phyloP scores from a whole-genome alignment of 2,329 filamentous ascomycete genomes.

The Neofusicoccum laricinum region DNA sequence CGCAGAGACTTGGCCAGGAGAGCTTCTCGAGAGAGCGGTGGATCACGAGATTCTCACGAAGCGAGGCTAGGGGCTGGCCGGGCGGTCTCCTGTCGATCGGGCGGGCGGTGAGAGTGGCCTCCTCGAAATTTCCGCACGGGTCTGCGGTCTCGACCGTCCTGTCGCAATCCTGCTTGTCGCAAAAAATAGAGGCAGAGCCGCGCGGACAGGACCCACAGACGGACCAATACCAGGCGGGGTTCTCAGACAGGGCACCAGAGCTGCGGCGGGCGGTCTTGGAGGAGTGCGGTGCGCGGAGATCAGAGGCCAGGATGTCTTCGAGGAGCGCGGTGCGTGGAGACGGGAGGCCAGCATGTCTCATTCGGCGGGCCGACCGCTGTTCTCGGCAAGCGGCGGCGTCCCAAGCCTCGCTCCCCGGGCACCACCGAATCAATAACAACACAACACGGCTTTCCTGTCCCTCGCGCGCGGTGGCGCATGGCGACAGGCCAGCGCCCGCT shows the following conservation, averaged over 20 bases:
- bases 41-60: conserved; percentile 2
- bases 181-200: neutral
- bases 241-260: neutral
- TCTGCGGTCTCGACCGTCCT: neutral
- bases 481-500: too few relatives aligned
- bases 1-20: too few relatives aligned
- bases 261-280: too few relatives aligned
- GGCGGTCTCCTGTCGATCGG: neutral
- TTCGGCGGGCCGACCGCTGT: neutral
- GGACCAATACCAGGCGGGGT: too few relatives aligned
- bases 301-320: too few relatives aligned
- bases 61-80: neutral
- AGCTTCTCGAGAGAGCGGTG: neutral
- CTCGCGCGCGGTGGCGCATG: too few relatives aligned
- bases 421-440: too few relatives aligned
- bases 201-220: neutral
- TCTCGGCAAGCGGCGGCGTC: neutral
- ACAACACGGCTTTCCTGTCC: too few relatives aligned
- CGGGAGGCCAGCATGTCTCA: neutral
- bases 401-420: too few relatives aligned
- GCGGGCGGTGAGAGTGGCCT: neutral
- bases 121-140: neutral
- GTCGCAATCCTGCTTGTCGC: neutral
- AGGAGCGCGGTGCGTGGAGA: too few relatives aligned
- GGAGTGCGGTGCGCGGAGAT: too few relatives aligned